Percentiles rank a stretch among this genome's conserved stretches.
Conservation (phyloP, 2,329 filamentous ascomycete species). For the Sclerotinia subarctica region DNA sequence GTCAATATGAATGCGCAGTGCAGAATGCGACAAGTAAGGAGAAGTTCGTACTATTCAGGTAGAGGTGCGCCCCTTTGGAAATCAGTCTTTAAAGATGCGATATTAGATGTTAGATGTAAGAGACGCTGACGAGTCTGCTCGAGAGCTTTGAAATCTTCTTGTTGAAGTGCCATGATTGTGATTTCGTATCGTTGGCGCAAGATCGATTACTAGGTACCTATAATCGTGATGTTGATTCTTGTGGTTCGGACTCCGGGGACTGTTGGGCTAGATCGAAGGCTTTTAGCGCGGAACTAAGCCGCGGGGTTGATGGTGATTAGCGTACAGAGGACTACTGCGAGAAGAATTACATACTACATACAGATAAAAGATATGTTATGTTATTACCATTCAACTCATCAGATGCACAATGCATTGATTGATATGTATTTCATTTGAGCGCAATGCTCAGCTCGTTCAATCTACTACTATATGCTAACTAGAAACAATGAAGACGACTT, state of each 20-base stretch:
- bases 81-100: conserved; percentile 60
- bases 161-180: conserved; percentile 31
- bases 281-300: conserved; percentile 3
- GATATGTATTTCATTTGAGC: neutral
- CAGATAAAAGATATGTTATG: neutral
- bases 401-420: too few relatives aligned
- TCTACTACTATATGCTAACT: too few relatives aligned
- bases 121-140: conserved; percentile 69
- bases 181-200: conserved; percentile 1
- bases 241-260: neutral
- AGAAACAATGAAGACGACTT: neutral
- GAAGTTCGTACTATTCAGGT: conserved; percentile 57
- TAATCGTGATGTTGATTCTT: neutral
- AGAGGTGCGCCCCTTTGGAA: conserved; percentile 62
- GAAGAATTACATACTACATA: neutral
- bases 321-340: neutral
- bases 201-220: neutral
- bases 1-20: conserved; percentile 20
- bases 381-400: neutral
- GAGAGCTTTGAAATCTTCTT: conserved; percentile 62
- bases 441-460: too few relatives aligned
- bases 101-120: conserved; percentile 64
- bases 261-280: neutral
- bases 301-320: neutral
- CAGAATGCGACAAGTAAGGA: neutral